phyloP scores from a whole-genome alignment of 352 stramenopile genomes.

The Globisporangium perplexum region DNA sequence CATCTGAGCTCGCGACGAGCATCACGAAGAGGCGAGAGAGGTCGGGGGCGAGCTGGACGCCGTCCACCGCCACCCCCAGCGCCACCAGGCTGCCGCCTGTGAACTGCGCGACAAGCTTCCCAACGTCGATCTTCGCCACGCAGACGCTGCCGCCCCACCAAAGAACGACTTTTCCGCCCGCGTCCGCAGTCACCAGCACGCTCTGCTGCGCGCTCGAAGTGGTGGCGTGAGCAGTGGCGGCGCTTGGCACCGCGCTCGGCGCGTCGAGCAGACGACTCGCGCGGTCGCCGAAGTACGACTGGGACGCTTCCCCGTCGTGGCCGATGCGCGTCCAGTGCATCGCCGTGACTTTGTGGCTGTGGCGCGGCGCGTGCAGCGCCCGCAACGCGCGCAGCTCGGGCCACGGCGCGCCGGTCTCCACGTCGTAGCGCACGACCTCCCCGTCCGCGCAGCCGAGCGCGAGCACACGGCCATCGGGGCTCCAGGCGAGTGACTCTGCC shows the following conservation, averaged over 20 bases:
- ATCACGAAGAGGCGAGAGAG: conserved; percentile 37
- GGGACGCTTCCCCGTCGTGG: no score
- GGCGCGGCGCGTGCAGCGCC: conserved; percentile 23
- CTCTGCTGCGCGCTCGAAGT: conserved; percentile 1
- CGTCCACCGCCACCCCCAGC: conserved; percentile 24
- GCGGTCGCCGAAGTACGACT: conserved; percentile 25
- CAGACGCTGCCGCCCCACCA: conserved; percentile 64
- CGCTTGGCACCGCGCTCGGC: neutral
- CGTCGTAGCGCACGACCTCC: conserved; percentile 62
- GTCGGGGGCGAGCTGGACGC: conserved; percentile 26
- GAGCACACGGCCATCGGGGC: conserved; percentile 53
- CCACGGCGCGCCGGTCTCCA: conserved; percentile 39
- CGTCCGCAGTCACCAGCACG: conserved; percentile 45
- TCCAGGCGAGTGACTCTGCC: conserved; percentile 54
- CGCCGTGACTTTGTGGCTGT: conserved; percentile 37
- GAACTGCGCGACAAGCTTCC: conserved; percentile 18
- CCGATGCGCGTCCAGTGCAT: conserved; percentile 42
- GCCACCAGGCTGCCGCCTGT: conserved; percentile 13
- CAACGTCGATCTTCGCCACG: conserved; percentile 38
- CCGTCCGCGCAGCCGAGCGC: conserved; percentile 66
- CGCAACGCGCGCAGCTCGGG: conserved; percentile 18
- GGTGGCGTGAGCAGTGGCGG: neutral
- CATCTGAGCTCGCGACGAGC: neutral
- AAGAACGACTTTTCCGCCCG: conserved; percentile 25
- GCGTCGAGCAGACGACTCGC: conserved; percentile 24